Evolutionary conservation across 169 alveolate genomes (phyloP).

Genomic region (Ichthyophthirius multifiliis): DNA sequence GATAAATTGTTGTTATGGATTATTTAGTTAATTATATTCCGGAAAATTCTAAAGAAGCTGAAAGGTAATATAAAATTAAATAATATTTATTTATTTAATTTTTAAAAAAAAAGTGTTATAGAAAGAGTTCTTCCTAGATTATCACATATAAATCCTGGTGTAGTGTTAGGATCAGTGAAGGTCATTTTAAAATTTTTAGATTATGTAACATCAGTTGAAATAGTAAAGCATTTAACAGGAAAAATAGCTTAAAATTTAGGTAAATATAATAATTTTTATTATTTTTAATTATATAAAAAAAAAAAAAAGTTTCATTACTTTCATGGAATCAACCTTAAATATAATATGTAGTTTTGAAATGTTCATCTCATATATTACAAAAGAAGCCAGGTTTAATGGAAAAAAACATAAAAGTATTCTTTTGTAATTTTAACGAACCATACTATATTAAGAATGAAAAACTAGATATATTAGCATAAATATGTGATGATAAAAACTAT

Average conservation of each 20-base stretch:
- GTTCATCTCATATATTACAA: conserved; percentile 94
- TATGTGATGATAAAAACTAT: conserved; percentile 52
- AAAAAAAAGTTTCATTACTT: conserved; percentile 86
- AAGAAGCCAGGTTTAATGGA: conserved; percentile 93
- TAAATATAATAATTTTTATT: neutral
- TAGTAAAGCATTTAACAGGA: conserved; percentile 75
- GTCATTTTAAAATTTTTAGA: conserved; percentile 89
- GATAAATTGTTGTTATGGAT: conserved; percentile 90
- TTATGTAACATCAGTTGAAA: conserved; percentile 87
- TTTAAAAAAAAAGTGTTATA: conserved; percentile 61
- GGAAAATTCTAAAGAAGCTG: conserved; percentile 92
- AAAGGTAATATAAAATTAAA: conserved; percentile 37
- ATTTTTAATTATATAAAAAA: neutral
- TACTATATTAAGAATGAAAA: conserved; percentile 97
- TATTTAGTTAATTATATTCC: conserved; percentile 93
- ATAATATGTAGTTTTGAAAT: conserved; percentile 93
- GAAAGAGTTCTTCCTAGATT: conserved; percentile 95
- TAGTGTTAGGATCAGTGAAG: conserved; percentile 85
- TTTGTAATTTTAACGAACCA: conserved; percentile 98
- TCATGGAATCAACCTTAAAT: conserved; percentile 96
- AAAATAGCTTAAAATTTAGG: conserved; percentile 94
- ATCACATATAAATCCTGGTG: conserved; percentile 98
- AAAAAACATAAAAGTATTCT: conserved; percentile 95
- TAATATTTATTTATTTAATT: neutral
- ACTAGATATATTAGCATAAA: conserved; percentile 91